A percentile compares a stretch with the other conserved stretches of the same genome.
Evolutionary conservation across 2,329 filamentous ascomycete species (phyloP).

Genomic region (Calonectria naviculata): DNA sequence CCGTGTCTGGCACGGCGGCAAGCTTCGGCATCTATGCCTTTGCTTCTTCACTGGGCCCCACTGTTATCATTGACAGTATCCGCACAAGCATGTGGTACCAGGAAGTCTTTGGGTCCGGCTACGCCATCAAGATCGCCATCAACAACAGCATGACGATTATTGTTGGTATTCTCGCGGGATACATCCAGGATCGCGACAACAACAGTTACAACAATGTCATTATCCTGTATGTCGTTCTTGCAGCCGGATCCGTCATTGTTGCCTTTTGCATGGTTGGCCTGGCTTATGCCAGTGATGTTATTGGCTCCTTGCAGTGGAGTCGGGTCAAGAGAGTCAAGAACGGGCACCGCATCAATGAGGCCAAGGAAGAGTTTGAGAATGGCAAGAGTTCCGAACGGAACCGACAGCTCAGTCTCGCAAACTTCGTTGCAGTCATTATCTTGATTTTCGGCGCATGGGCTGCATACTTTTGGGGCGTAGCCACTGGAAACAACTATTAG

Average conservation of each 20-base stretch:
- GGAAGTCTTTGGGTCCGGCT: constrained; percentile 69
- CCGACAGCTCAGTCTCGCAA: neutral
- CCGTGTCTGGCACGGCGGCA: constrained; percentile 63
- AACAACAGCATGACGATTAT: constrained; percentile 74
- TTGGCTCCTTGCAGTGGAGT: constrained; percentile 67
- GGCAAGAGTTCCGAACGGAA: neutral
- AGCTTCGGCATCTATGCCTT: constrained; percentile 70
- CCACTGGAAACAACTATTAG: neutral
- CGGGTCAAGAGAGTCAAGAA: constrained; percentile 61
- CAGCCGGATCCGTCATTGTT: constrained; percentile 60
- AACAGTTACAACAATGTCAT: constrained; percentile 67
- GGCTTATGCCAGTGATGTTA: constrained; percentile 52
- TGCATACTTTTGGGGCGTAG: neutral
- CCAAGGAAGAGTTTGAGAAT: constrained; percentile 46
- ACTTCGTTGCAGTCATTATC: neutral
- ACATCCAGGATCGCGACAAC: constrained; percentile 67
- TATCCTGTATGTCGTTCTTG: constrained; percentile 66
- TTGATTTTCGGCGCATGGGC: constrained; percentile 2
- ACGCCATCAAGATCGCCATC: constrained; percentile 69
- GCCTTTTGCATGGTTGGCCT: constrained; percentile 51
- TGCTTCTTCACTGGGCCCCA: constrained; percentile 65
- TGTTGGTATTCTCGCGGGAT: constrained; percentile 66
- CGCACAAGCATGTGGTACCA: constrained; percentile 70
- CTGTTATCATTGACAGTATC: constrained; percentile 69
- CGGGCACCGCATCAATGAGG: constrained; percentile 55